Evolutionary conservation across 2,329 filamentous ascomycete species (phyloP).

Genomic region (Diatrype stigma): DNA sequence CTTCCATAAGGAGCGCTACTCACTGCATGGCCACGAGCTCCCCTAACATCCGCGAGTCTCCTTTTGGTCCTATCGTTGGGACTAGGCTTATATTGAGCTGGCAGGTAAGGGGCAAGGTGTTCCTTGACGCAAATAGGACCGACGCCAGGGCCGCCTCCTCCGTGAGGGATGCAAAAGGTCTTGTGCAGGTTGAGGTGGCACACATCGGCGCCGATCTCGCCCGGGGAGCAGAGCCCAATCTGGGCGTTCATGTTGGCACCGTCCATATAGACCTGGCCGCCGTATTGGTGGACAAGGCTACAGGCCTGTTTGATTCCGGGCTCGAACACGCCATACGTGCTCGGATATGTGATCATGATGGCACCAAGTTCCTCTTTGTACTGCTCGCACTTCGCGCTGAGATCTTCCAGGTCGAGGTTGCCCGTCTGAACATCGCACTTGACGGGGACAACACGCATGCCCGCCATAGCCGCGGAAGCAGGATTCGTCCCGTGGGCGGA

Average conservation of each 20-base stretch:
- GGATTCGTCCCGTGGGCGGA: constrained; percentile 96
- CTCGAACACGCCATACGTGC: constrained; percentile 93
- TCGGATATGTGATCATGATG: constrained; percentile 96
- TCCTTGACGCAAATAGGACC: constrained; percentile 89
- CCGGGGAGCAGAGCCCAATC: constrained; percentile 90
- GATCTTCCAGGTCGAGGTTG: constrained; percentile 82
- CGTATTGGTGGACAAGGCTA: constrained; percentile 77
- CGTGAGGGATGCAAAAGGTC: constrained; percentile 97
- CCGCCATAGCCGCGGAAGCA: constrained; percentile 90
- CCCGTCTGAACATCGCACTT: constrained; percentile 86
- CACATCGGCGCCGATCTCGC: constrained; percentile 92
- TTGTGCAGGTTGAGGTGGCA: constrained; percentile 98
- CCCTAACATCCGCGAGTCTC: no score
- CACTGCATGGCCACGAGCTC: constrained; percentile 54
- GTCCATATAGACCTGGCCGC: constrained; percentile 97
- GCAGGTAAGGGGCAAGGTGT: constrained; percentile 73
- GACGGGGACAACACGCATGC: constrained; percentile 88
- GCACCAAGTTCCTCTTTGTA: constrained; percentile 80
- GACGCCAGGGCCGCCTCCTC: constrained; percentile 88
- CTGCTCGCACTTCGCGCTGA: constrained; percentile 85
- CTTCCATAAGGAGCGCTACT: constrained; percentile 83
- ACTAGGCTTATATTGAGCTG: no score
- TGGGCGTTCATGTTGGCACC: constrained; percentile 98
- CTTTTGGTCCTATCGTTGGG: no score
- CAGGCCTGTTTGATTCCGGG: constrained; percentile 82